Percentiles rank a stretch among this genome's conserved stretches.
Conservation (phyloP, 2,329 filamentous ascomycete species). For the Beauveria caledonica region DNA sequence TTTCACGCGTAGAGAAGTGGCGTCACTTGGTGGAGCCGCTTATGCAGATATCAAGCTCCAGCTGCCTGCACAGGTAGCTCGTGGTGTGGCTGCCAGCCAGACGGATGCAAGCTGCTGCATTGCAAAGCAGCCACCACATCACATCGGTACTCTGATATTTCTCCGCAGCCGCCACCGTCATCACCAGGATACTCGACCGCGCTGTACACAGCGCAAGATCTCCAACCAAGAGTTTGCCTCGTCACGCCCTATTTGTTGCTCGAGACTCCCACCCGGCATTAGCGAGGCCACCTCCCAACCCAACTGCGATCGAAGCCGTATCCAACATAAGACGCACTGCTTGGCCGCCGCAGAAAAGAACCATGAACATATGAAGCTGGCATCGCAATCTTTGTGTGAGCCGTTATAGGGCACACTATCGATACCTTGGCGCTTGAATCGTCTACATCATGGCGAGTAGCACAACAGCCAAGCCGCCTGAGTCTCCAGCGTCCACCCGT, state of each 20-base stretch:
- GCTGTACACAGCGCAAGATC: background rate
- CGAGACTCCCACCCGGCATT: background rate
- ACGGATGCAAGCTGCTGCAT: slow-evolving; percentile 1
- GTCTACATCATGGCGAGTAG: slow-evolving; percentile 22
- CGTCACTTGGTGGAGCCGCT: slow-evolving; percentile 9
- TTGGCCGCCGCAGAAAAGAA: background rate
- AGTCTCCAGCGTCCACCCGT: slow-evolving; percentile 20
- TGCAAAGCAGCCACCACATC: slow-evolving; percentile 6
- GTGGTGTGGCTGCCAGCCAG: background rate
- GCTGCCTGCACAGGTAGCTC: background rate
- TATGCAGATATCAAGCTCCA: background rate
- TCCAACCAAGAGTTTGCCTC: background rate
- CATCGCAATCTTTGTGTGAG: background rate
- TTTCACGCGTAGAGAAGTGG: slow-evolving; percentile 9
- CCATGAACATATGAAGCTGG: slow-evolving; percentile 1
- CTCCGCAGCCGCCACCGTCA: background rate
- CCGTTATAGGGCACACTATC: background rate
- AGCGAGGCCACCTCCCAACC: background rate
- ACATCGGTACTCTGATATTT: background rate
- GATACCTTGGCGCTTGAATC: background rate
- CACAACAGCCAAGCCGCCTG: slow-evolving; percentile 23
- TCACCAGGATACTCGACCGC: background rate
- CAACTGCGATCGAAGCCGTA: background rate
- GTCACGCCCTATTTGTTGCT: background rate
- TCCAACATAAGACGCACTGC: background rate